Evolutionary conservation across 345 rosid species (phyloP), one percentile per base, ranked within the genome.

Genomic region (Aquilaria yunnanensis): DNA sequence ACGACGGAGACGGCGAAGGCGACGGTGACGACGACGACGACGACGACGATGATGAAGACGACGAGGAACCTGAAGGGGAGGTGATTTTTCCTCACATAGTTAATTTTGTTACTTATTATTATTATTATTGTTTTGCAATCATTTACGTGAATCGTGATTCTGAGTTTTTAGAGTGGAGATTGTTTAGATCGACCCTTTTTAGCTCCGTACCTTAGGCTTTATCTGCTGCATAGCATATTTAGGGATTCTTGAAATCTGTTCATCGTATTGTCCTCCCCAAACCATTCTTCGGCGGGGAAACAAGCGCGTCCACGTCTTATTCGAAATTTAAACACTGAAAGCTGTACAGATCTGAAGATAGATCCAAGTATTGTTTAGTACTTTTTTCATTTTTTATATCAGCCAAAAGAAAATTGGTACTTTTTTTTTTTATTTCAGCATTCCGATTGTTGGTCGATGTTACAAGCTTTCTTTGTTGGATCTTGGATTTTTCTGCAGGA

Each of bases 11-110:
- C 0, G 96, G 56, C 0, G 86, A 65, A 0, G 90, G 70, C 0
- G 87, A 65, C 4, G 96, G 70, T 0, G 96, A 70, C 1, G 90
- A 71, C 2, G 83, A 72, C 11, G 85, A 74, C 0, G 84, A 82
- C n/a, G 76, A 70, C 0, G 80, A 68, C 0, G 77, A 64, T 6
- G 72, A 54, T 6, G 77, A 67, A 16, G 74, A 63, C 6, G 74
- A 68, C 0, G 78, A 63, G 6, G 64, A 67, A 1, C 78, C 30
- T 33, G 86, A 71, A 60, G 85, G 76, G 33, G 87, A 80, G 81
- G 87, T 80, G 75, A 52, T 32, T 14, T 23, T 23, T 9, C 29
- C 2, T 10, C 30, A 30, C 63, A 47, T 9, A 10, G 29, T 23
- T 59, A 7, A 46, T 2, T 53, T 52, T 23, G 29, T 6, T 4